phyloP scores from a whole-genome alignment of 78 protist species.

The Planoprotostelium fungivorum region DNA sequence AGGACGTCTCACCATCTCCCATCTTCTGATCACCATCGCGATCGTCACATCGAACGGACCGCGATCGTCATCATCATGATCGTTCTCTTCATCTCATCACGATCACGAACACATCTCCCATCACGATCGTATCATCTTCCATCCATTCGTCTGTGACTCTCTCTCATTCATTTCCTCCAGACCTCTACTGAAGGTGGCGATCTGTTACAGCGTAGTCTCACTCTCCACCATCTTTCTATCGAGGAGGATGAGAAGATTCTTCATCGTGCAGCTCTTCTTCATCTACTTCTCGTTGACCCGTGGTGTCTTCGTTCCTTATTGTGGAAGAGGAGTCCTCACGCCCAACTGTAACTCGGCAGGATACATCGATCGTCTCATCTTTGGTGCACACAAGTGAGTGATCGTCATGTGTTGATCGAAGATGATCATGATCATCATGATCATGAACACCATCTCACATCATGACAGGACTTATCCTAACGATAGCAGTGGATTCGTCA shows the following conservation, averaged over 20 bases:
- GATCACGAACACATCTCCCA: too few species aligned
- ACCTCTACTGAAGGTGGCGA: not conserved
- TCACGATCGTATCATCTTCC: too few species aligned
- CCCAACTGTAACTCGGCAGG: not conserved
- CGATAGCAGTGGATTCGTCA: not conserved
- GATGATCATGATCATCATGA: too few species aligned
- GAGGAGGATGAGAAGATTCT: not conserved
- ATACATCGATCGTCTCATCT: not conserved
- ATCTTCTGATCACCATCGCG: too few species aligned
- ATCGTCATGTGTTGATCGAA: too few species aligned
- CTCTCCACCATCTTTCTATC: not conserved
- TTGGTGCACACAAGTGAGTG: not conserved
- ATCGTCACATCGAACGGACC: too few species aligned
- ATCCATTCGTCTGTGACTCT: too few species aligned
- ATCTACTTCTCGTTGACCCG: not conserved
- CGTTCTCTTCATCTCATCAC: too few species aligned
- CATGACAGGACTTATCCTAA: not conserved
- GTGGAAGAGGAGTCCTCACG: not conserved
- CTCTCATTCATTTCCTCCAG: not conserved
- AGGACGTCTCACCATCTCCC: too few species aligned
- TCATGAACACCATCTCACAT: not conserved
- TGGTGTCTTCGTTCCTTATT: not conserved
- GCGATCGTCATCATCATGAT: too few species aligned
- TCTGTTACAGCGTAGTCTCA: not conserved
- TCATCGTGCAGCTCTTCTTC: not conserved